Base-by-base conservation (phyloP, 495 filamentous ascomycete species). In the Xylaria sp. region DNA sequence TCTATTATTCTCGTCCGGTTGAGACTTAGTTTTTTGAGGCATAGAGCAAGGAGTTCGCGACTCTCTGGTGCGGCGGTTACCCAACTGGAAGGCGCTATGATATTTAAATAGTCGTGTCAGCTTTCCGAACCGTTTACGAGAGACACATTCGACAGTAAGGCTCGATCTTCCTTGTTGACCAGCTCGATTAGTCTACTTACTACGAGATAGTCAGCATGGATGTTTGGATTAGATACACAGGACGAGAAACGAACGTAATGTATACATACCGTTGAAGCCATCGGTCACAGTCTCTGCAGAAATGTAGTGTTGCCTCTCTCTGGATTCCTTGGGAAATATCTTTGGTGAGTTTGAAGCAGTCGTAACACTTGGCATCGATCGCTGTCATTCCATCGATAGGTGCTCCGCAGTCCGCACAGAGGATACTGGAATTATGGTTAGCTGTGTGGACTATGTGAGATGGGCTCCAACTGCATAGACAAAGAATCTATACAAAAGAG, bases 261-360 rank as follows among this genome's bases (percentile, higher is more conserved):
- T 26, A 7, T 48, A 65, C 69, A 19, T 71, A 71, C 69, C 69
- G 96, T 73, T 93, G 91, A 33, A 98, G 88, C 93, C 93, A 99
- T 82, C 96, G 83, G 74, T 98, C 94, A 81, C 95, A 98, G 75
- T 97, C 96, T 78, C 88, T 84, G 85, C 96, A 97, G 78, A 89
- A 91, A 72, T 96, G 92, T 2, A 98, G 85, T 24, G 88, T 89
- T 24, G 91, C 92, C 76, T 98, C 95, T 66, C 93, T 87, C 80
- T 91, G 94, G 68, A 98, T 93, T 72, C 95, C 95, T 81, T 91
- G 83, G n/a, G 95, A 94, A 71, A 98, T 94, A 79, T 99, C 96
- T 77, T 97, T 90, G 33, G 93, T 97, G 53, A 93, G 88, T 75
- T 95, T 95, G 71, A 99, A 87, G 85, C 96, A 99, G 84, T 97